Conservation (phyloP, 192 early-diverging fungal genomes). For the Coemansia sp. region DNA sequence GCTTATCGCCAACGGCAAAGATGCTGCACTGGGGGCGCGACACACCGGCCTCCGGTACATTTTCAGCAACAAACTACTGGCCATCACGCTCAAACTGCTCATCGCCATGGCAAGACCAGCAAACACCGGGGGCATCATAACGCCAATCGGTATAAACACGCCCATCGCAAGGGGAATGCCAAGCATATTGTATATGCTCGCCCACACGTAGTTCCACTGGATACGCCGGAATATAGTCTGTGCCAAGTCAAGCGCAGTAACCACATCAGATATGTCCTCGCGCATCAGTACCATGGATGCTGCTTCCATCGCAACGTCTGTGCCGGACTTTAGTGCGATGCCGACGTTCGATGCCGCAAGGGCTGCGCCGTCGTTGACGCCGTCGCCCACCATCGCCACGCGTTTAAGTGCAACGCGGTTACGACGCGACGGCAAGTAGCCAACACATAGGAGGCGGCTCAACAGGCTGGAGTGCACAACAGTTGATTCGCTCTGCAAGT, state of each 20-base stretch:
- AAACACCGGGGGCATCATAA: conserved; percentile 85
- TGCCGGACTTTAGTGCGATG: conserved; percentile 85
- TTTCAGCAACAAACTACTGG: conserved; percentile 83
- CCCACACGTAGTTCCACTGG: conserved; percentile 85
- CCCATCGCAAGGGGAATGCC: conserved; percentile 96
- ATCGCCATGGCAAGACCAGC: conserved; percentile 94
- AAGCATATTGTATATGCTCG: conserved; percentile 83
- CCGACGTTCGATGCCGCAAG: conserved; percentile 84
- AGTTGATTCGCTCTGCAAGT: conserved; percentile 61
- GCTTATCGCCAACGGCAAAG: conserved; percentile 18
- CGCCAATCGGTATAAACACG: conserved; percentile 79
- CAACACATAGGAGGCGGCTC: conserved; percentile 1
- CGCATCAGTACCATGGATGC: conserved; percentile 92
- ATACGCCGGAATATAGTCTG: conserved; percentile 84
- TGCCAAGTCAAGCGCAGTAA: conserved; percentile 81
- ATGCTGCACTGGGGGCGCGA: conserved; percentile 19
- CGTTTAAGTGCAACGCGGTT: conserved; percentile 14
- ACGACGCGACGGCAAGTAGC: conserved; percentile 4
- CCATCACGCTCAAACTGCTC: conserved; percentile 89
- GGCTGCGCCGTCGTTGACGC: conserved; percentile 93
- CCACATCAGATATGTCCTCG: conserved; percentile 81
- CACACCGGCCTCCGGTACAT: conserved; percentile 57
- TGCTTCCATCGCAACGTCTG: conserved; percentile 95
- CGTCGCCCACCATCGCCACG: conserved; percentile 94
- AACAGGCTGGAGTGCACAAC: conserved; percentile 10